Percentiles rank a stretch among this genome's conserved stretches.
These are phyloP conservation scores for Exophiala sideris DNA, from an alignment of 2,329 filamentous ascomycete genomes.

Conservation along the genomic window DNA sequence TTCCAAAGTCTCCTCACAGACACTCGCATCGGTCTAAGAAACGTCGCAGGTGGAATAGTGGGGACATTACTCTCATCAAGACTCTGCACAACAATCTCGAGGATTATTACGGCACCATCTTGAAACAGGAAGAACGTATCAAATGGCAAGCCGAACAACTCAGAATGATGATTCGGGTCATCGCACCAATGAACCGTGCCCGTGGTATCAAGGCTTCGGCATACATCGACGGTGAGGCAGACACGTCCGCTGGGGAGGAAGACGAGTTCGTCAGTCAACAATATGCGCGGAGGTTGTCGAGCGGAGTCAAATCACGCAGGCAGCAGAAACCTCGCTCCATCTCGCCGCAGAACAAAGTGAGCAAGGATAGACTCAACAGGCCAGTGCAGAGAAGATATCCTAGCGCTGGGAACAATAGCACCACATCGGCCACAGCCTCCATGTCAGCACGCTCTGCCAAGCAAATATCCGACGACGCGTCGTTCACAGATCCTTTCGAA, in stretches of 20 bases:
- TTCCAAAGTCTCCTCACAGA: not conserved
- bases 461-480: slow-evolving; percentile 6
- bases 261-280: not conserved
- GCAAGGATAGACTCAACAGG: not conserved
- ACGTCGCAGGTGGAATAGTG: slow-evolving; percentile 23
- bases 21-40: slow-evolving; percentile 5
- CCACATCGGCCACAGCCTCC: not conserved
- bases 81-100: slow-evolving; percentile 17
- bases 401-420: slow-evolving; percentile 6
- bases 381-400: slow-evolving; percentile 1
- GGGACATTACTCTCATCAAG: slow-evolving; percentile 16
- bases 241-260: slow-evolving; percentile 1
- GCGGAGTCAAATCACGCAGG: not conserved
- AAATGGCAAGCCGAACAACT: slow-evolving; percentile 18
- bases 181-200: slow-evolving; percentile 17
- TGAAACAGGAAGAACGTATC: slow-evolving; percentile 21
- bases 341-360: slow-evolving; percentile 1
- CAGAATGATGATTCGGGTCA: slow-evolving; percentile 20
- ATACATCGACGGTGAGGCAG: slow-evolving; percentile 4
- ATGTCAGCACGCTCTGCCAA: slow-evolving; percentile 5
- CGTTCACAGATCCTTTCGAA: slow-evolving; percentile 17
- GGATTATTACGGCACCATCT: slow-evolving; percentile 15
- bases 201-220: slow-evolving; percentile 2
- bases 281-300: not conserved
- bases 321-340: not conserved